These are phyloP conservation scores for Setaria viridis DNA, from an alignment of 202 grass and related monocot species.

Conservation along the genomic window DNA sequence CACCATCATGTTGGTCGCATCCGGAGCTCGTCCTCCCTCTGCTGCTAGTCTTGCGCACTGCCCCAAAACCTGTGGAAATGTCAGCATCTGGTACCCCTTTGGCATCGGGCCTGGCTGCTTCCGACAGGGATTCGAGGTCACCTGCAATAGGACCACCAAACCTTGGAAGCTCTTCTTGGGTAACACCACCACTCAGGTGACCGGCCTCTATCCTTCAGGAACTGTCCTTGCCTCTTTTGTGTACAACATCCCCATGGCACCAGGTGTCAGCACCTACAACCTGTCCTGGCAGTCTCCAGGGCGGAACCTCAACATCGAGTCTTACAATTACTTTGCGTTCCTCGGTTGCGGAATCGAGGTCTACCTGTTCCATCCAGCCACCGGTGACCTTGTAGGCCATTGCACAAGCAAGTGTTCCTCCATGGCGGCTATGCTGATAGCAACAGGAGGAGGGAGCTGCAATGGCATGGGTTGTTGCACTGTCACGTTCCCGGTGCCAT, in stretches of 20 bases:
- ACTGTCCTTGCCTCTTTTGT: conserved; percentile 30
- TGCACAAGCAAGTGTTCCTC: conserved; percentile 40
- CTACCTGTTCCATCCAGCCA: conserved; percentile 50
- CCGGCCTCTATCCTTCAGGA: conserved; percentile 15
- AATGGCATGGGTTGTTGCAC: conserved; percentile 57
- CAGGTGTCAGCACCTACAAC: conserved; percentile 22
- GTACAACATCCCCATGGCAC: conserved; percentile 42
- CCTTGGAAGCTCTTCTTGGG: conserved; percentile 46
- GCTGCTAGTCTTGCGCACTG: conserved; percentile 34
- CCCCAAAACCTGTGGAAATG: conserved; percentile 39
- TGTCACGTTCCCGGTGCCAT: conserved; percentile 29
- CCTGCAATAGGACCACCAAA: conserved; percentile 30
- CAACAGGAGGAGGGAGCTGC: conserved; percentile 27
- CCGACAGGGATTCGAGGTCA: conserved; percentile 49
- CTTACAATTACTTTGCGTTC: conserved; percentile 45
- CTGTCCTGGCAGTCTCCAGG: conserved; percentile 39
- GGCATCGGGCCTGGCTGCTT: conserved; percentile 62
- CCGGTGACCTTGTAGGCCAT: conserved; percentile 10
- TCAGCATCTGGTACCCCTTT: conserved; percentile 59
- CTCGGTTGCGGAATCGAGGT: conserved; percentile 50
- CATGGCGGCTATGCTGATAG: conserved; percentile 25
- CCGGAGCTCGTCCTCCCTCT: conserved; percentile 27
- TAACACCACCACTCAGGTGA: conserved; percentile 41
- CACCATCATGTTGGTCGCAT: conserved; percentile 25
- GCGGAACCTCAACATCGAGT: conserved; percentile 32